Conservation (phyloP, 768 basidiomycete genomes). For the Punctularia strigosozonata region DNA sequence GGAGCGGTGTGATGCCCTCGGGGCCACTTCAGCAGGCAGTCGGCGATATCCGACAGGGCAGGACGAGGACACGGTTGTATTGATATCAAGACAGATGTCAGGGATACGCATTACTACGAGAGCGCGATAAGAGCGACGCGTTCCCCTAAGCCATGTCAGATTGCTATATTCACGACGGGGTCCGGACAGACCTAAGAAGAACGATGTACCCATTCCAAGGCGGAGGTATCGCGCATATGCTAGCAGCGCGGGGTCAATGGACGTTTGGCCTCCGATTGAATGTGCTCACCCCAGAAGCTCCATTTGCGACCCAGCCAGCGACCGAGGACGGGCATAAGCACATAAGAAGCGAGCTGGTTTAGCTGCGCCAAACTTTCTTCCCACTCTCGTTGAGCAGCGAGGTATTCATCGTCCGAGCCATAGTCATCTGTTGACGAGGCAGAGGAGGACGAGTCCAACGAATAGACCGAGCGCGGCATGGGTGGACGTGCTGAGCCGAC, state of each 20-base stretch:
- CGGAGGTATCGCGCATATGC: slow-evolving; percentile 63
- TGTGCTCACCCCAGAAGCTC: slow-evolving; percentile 70
- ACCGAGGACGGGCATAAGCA: slow-evolving; percentile 77
- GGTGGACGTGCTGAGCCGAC: slow-evolving; percentile 7
- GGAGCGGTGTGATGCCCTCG: slow-evolving; percentile 31
- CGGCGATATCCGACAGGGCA: no score
- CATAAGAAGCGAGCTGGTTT: slow-evolving; percentile 66
- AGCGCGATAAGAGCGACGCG: no score
- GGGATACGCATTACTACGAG: no score
- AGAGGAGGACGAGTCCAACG: slow-evolving; percentile 45
- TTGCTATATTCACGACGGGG: no score
- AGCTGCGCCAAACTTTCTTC: slow-evolving; percentile 82
- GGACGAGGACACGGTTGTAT: no score
- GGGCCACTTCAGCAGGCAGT: no score
- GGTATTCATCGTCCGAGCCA: slow-evolving; percentile 55
- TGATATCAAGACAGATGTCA: no score
- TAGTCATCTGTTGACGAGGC: slow-evolving; percentile 35
- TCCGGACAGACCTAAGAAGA: slow-evolving; percentile 39
- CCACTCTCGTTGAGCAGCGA: slow-evolving; percentile 80
- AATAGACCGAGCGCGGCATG: slow-evolving; percentile 55
- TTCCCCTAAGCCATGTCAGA: no score
- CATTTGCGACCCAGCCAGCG: slow-evolving; percentile 82
- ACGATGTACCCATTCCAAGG: slow-evolving; percentile 49
- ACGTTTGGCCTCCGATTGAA: neutral
- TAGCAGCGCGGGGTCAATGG: slow-evolving; percentile 15